phyloP scores from a whole-genome alignment of 164 flowering plant genomes.

The Magnolia kwangsiensis region DNA sequence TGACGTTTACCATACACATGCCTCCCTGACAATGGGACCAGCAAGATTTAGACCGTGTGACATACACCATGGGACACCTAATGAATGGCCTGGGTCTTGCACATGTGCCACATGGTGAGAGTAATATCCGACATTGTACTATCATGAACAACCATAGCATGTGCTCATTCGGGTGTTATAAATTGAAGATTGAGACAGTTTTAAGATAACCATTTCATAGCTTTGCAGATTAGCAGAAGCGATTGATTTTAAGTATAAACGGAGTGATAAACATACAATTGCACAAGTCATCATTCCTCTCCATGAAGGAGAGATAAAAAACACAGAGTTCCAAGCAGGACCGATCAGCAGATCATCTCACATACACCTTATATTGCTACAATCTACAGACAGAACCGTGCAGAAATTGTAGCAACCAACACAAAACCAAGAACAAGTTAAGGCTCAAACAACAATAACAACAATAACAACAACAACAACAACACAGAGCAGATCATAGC shows the following conservation, averaged over 20 bases:
- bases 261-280: neutral
- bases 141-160: neutral
- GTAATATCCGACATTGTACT: neutral
- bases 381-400: slow-evolving; percentile 1
- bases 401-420: slow-evolving; percentile 17
- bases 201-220: neutral
- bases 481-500: slow-evolving; percentile 3
- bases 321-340: neutral
- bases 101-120: neutral
- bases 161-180: neutral
- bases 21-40: no score
- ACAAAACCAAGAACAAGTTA: slow-evolving; percentile 7
- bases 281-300: neutral
- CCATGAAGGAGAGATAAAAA: neutral
- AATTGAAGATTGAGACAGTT: neutral
- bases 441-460: slow-evolving; percentile 8
- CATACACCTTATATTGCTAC: slow-evolving; percentile 3
- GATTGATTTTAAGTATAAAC: neutral
- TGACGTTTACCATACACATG: no score
- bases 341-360: neutral
- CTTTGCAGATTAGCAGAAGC: neutral
- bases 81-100: no score
- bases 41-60: no score
- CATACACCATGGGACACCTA: no score
- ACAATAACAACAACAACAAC: neutral